Evolutionary conservation across 495 filamentous ascomycete species (phyloP).

Genomic region (Neurospora sp.): DNA sequence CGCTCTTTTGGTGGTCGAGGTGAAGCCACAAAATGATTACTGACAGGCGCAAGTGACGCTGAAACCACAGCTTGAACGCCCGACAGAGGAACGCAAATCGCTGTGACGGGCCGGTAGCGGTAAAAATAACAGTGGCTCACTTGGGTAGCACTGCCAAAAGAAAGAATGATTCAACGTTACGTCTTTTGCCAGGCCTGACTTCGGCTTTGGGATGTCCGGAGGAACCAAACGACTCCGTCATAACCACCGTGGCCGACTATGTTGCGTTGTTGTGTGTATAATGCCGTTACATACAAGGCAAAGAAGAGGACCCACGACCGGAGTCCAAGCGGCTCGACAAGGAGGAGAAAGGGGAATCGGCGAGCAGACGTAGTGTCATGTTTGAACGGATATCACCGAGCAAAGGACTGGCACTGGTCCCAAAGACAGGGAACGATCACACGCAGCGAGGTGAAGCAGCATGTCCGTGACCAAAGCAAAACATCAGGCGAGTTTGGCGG

Average conservation of each 20-base stretch:
- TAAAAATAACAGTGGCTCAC: background rate
- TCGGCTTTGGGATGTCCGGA: conserved; percentile 3
- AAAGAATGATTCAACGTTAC: conserved; percentile 1
- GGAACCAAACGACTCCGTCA: conserved; percentile 1
- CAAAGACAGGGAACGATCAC: conserved; percentile 29
- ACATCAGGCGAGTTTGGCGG: conserved; percentile 40
- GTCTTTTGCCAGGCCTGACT: conserved; percentile 1
- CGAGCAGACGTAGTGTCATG: background rate
- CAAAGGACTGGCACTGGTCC: conserved; percentile 15
- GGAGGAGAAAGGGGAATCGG: background rate
- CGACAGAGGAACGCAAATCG: background rate
- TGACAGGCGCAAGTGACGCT: conserved; percentile 15
- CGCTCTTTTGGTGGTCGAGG: conserved; percentile 36
- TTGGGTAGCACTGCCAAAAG: background rate
- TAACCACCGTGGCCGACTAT: background rate
- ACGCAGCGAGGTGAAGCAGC: conserved; percentile 36
- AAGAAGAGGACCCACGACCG: background rate
- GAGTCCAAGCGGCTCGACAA: background rate
- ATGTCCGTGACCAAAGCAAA: conserved; percentile 24
- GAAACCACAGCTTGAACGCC: conserved; percentile 3
- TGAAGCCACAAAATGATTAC: conserved; percentile 31
- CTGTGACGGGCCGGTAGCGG: background rate
- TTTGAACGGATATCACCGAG: conserved; percentile 2
- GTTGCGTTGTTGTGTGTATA: background rate
- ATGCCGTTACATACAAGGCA: background rate